Conservation (phyloP, 2,329 filamentous ascomycete species). For the Neocatenulostroma microsporum region DNA sequence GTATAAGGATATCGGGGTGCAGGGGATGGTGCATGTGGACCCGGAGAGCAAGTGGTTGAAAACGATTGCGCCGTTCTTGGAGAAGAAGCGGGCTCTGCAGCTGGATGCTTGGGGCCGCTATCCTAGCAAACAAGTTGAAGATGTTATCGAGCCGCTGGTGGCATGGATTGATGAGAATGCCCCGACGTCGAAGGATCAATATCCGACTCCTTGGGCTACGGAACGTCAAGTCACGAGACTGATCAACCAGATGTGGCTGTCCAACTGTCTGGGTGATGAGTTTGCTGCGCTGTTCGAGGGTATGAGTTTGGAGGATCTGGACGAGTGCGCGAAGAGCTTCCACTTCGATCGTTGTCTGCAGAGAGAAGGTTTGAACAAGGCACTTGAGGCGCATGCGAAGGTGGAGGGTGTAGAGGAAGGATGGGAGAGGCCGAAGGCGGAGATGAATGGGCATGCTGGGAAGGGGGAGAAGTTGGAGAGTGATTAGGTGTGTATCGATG, state of each 20-base stretch:
- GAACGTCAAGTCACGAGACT: slow-evolving; percentile 31
- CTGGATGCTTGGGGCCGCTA: slow-evolving; percentile 50
- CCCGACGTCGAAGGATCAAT: slow-evolving; percentile 21
- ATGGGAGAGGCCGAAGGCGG: not conserved
- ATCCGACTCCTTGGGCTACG: slow-evolving; percentile 26
- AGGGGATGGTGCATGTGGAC: slow-evolving; percentile 24
- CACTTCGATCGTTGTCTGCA: slow-evolving; percentile 29
- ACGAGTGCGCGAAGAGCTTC: slow-evolving; percentile 49
- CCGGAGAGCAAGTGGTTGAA: slow-evolving; percentile 36
- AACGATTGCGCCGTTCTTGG: slow-evolving; percentile 45
- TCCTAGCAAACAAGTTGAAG: slow-evolving; percentile 34
- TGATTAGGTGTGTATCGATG: no score
- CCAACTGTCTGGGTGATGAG: slow-evolving; percentile 46
- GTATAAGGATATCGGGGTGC: slow-evolving; percentile 30
- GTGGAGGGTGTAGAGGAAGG: not conserved
- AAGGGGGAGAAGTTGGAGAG: not conserved
- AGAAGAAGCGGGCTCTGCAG: slow-evolving; percentile 48
- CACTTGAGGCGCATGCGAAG: not conserved
- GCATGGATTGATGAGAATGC: slow-evolving; percentile 25
- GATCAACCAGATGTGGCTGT: slow-evolving; percentile 44
- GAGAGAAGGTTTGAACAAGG: not conserved
- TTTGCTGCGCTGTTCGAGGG: slow-evolving; percentile 50
- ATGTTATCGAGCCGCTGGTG: slow-evolving; percentile 34
- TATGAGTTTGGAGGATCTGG: slow-evolving; percentile 46
- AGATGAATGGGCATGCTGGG: not conserved